Percentiles rank a stretch among this genome's conserved stretches.
Evolutionary conservation across 768 basidiomycete genomes (phyloP).

Genomic region (Mrakia blollopis): DNA sequence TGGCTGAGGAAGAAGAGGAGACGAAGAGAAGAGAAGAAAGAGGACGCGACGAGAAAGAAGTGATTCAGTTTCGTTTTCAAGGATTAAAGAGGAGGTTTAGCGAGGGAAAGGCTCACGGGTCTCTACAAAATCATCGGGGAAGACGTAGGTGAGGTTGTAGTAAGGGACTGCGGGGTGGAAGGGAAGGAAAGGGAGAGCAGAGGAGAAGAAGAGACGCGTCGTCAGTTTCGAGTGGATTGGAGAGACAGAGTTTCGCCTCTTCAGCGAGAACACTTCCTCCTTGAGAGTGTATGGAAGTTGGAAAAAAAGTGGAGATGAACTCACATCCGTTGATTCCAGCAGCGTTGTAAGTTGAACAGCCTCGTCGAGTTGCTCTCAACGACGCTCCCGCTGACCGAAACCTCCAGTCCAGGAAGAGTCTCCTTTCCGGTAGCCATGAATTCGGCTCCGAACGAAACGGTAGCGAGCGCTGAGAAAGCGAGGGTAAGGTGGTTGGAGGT

Average conservation of each 20-base stretch:
- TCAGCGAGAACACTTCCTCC: not conserved
- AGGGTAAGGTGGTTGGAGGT: not conserved
- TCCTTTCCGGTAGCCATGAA: not conserved
- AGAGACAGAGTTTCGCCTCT: not conserved
- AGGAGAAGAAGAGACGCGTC: not conserved
- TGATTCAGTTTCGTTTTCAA: not conserved
- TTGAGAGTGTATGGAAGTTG: too few relatives aligned
- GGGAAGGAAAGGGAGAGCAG: not conserved
- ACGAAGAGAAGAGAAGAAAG: not conserved
- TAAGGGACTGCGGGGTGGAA: not conserved
- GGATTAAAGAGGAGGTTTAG: not conserved
- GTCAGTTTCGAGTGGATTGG: not conserved
- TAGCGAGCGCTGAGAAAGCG: not conserved
- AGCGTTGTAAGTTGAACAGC: not conserved
- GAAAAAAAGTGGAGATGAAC: not conserved
- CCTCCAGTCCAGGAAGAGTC: not conserved
- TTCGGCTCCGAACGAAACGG: not conserved
- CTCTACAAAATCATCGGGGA: not conserved
- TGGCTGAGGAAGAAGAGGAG: not conserved
- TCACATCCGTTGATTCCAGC: not conserved
- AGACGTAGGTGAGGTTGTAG: not conserved
- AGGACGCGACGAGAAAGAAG: not conserved
- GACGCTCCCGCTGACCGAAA: not conserved
- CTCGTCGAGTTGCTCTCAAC: not conserved
- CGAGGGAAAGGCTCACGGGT: not conserved